phyloP scores from a whole-genome alignment of 331 rosid genomes.

The Malus hybrid region DNA sequence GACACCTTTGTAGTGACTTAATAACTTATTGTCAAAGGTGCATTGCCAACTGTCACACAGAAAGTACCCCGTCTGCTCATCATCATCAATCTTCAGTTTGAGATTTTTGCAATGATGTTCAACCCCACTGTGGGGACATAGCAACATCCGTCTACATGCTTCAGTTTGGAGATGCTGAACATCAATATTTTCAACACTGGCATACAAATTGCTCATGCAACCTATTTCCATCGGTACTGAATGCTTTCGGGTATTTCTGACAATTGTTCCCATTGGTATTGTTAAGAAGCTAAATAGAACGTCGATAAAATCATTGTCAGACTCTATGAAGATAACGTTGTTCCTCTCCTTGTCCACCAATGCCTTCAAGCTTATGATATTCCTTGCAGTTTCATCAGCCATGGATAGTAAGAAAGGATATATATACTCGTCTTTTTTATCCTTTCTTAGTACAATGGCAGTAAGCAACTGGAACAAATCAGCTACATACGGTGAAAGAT shows the following conservation, averaged over 20 bases:
- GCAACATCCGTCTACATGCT: not conserved
- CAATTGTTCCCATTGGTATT: not conserved
- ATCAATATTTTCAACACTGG: not conserved
- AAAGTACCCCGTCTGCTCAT: not conserved
- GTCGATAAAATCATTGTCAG: not conserved
- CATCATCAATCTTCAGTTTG: not conserved
- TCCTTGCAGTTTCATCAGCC: not conserved
- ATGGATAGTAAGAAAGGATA: not conserved
- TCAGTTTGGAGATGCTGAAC: not conserved
- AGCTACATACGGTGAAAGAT: not conserved
- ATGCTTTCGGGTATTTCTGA: not conserved
- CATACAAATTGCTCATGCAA: not conserved
- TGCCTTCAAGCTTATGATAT: conserved; percentile 1
- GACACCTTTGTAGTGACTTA: not conserved
- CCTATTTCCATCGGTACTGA: not conserved
- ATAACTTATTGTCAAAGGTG: not conserved
- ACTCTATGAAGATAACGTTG: not conserved
- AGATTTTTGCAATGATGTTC: not conserved
- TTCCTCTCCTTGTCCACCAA: not conserved
- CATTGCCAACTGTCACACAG: not conserved
- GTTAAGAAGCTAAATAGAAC: conserved; percentile 6
- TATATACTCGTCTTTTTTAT: not conserved
- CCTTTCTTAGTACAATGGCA: not conserved
- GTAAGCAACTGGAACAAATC: not conserved
- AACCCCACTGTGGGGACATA: not conserved